Conservation (phyloP, 495 filamentous ascomycete species). For the Thermochaetoides thermophila region DNA sequence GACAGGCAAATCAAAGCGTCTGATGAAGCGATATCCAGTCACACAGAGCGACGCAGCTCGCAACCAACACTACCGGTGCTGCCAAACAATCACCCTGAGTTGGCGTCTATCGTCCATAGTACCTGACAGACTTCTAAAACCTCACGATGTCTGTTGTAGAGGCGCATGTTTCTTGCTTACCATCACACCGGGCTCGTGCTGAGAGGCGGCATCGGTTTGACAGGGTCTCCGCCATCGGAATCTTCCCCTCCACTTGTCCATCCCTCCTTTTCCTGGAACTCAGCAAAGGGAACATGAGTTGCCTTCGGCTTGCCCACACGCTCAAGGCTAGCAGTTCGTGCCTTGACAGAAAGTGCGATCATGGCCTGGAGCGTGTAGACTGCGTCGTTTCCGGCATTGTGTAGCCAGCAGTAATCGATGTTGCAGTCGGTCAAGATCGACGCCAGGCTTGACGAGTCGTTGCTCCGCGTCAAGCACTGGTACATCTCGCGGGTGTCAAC, state of each 20-base stretch:
- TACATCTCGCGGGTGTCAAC: conserved; percentile 60
- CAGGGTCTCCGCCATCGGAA: conserved; percentile 15
- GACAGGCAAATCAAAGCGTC: no score
- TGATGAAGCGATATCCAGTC: no score
- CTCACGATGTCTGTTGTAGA: no score
- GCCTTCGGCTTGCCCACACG: background rate
- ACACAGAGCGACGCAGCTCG: no score
- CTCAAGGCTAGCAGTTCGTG: conserved; percentile 7
- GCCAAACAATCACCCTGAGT: no score
- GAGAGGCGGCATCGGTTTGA: background rate
- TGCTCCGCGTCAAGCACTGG: conserved; percentile 36
- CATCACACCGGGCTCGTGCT: no score
- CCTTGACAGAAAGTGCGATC: conserved; percentile 47
- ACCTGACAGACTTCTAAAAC: no score
- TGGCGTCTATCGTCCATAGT: no score
- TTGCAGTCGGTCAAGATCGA: conserved; percentile 48
- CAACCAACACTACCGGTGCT: no score
- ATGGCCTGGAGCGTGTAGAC: conserved; percentile 67
- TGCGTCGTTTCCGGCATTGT: conserved; percentile 95
- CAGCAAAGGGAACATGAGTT: conserved; percentile 6
- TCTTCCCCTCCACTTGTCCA: conserved; percentile 18
- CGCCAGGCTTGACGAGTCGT: conserved; percentile 38
- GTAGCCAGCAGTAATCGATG: conserved; percentile 48
- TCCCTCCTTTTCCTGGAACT: conserved; percentile 13
- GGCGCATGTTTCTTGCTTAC: no score